Evolutionary conservation across 208 protist species (phyloP), one percentile per base, ranked within the genome.

Genomic region (Leishmania turanica): DNA sequence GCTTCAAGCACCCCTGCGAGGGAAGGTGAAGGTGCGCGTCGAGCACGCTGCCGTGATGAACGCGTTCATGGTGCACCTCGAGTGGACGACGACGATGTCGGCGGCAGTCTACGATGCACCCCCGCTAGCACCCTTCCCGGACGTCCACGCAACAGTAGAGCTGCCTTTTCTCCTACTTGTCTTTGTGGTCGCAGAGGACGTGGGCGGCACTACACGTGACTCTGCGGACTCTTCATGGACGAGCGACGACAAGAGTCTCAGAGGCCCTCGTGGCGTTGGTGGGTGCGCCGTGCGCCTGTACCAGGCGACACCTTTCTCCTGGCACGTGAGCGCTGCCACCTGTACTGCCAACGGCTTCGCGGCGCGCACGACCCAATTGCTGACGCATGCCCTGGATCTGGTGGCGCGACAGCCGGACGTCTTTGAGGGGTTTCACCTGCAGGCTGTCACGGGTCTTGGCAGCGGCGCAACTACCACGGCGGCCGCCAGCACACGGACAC

Each of bases 291-390:
- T 68, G 53, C 82, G 73, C 45, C 73, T 85, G 11, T 79, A 82
- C 37, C 82, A 85, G 34, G 82, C 31, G n/a, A 85, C 82, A 1
- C 77, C 82, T 13, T 81, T 85, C 54, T 76, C 82, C 8, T 85
- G 82, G 77, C 51, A 45, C 31, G 1, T 85, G n/a, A 64, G 60
- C 31, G 58, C 9, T 40, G 40, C 49, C 5, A 45, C 21, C 51
- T 79, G 82, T 56, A 60, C 76, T 24, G 56, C 8, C 6, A 42
- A 31, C 13, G 77, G 77, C 27, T 34, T 64, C 40, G 78, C 49
- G 27, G 82, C 60, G 0, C 60, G 60, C 77, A 53, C 78, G 7
- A 66, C 77, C 1, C 54, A 74, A 15, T 53, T 78, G 11, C 31
- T 85, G 56, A 82, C 70, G 70, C 82, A 85, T 27, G 54, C 82